Evolutionary conservation across 495 filamentous ascomycete genomes (phyloP).

Genomic region (Xylaria venustula): DNA sequence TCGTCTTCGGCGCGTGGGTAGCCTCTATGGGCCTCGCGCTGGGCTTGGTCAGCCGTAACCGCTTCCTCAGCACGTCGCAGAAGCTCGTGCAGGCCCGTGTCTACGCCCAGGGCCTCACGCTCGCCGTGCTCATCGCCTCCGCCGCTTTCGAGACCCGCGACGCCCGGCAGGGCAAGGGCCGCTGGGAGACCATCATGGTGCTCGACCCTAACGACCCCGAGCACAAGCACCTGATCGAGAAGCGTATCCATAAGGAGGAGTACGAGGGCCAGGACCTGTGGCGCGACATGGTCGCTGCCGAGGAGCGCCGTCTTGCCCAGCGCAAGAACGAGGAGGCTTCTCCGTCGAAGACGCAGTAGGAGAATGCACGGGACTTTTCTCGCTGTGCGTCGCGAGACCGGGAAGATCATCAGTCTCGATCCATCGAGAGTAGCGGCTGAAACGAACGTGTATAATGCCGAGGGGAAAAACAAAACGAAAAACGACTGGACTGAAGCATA

Average conservation of each 20-base stretch:
- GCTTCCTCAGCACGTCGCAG: slow-evolving; percentile 71
- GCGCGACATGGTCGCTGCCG: slow-evolving; percentile 82
- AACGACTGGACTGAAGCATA: too few relatives aligned
- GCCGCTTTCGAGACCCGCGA: slow-evolving; percentile 90
- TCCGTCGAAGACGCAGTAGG: neutral
- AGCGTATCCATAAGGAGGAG: slow-evolving; percentile 67
- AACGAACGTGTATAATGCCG: too few relatives aligned
- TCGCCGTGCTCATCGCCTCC: slow-evolving; percentile 82
- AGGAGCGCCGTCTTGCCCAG: slow-evolving; percentile 64
- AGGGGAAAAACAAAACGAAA: too few relatives aligned
- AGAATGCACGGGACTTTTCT: too few relatives aligned
- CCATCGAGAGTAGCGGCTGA: too few relatives aligned
- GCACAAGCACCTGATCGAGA: slow-evolving; percentile 71
- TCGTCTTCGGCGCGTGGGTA: slow-evolving; percentile 82
- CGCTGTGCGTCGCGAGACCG: neutral
- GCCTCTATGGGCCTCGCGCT: slow-evolving; percentile 77
- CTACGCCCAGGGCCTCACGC: slow-evolving; percentile 93
- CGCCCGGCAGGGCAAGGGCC: slow-evolving; percentile 69
- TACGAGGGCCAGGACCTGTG: slow-evolving; percentile 82
- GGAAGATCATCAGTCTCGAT: neutral
- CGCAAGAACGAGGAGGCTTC: slow-evolving; percentile 47
- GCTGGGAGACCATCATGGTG: slow-evolving; percentile 72
- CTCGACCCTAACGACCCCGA: slow-evolving; percentile 67
- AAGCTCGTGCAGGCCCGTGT: slow-evolving; percentile 97
- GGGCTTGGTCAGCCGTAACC: slow-evolving; percentile 73